Base-by-base conservation (phyloP, 331 rosid genomes). In the Ulmus americana region DNA sequence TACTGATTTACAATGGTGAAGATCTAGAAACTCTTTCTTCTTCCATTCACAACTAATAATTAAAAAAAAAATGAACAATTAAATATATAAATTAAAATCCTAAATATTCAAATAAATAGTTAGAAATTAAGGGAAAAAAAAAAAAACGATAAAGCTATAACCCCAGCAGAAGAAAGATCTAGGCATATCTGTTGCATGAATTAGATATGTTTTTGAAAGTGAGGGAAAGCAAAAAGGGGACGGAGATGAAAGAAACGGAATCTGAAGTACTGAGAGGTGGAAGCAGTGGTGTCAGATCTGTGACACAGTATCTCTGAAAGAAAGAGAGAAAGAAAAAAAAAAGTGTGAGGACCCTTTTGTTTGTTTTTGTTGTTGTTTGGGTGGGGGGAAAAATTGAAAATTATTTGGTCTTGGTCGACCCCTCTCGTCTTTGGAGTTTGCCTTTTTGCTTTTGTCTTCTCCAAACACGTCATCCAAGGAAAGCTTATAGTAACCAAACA, bases 361-460 rank as follows among this genome's bases (percentile, higher is more conserved):
- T 18, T 7, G 59, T 2, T 28, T 16, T 54, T 5, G 10, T 46
- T 18, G 12, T 54, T 18, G 6, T 15, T 54, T 8, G 55, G 77
- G 42, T 51, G 52, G 49, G 10, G 40, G 15, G 39, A n/a, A 22
- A 52, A 49, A 10, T 51, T 35, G 2, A 9, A 55, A 64, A 64
- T 64, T 46, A 48, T 47, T 46, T 63, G 59, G 1, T 28, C 10
- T 6, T 0, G 18, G 72, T 51, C 74, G 41, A 15, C n/a, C 69
- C 69, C 76, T 28, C 64, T 73, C 35, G 75, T 80, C 75, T 85
- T 86, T 76, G 82, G 83, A 76, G 65, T 66, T 82, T 80, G 60
- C 86, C 78, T 80, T 87, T 82, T 82, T 80, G 55, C 88, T 80
- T 80, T 87, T 82, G 86, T 80, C 86, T 77, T 77, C 83, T 78